A percentile compares a stretch with the other conserved stretches of the same genome.
phyloP scores from a whole-genome alignment of 805 yeast genomes.

The Candida maesae region DNA sequence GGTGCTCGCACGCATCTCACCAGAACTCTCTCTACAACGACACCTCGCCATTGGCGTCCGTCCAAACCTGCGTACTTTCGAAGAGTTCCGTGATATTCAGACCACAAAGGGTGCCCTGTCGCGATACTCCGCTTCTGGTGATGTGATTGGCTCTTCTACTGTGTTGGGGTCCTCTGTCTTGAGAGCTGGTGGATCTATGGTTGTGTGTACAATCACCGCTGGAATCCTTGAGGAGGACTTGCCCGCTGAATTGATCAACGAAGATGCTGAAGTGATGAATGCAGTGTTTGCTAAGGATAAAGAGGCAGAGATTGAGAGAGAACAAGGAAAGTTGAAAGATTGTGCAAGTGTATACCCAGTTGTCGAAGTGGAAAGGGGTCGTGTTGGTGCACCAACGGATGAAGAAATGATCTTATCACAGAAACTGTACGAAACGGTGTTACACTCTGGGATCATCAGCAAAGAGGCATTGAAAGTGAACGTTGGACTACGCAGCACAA shows the following conservation, averaged over 20 bases:
- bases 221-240: slow-evolving; percentile 56
- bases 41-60: slow-evolving; percentile 73
- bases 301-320: slow-evolving; percentile 24
- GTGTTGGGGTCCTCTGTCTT: slow-evolving; percentile 50
- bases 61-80: slow-evolving; percentile 66
- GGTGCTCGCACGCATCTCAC: slow-evolving; percentile 78
- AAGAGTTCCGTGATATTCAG: slow-evolving; percentile 63
- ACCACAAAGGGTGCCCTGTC: slow-evolving; percentile 37
- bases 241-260: slow-evolving; percentile 40
- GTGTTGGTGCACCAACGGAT: slow-evolving; percentile 75
- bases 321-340: slow-evolving; percentile 27
- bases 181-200: slow-evolving; percentile 57
- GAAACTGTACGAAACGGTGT: slow-evolving; percentile 53
- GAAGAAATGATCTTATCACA: slow-evolving; percentile 81
- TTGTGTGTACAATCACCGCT: slow-evolving; percentile 67
- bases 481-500: slow-evolving; percentile 46
- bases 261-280: slow-evolving; percentile 33
- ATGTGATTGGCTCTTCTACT: slow-evolving; percentile 27
- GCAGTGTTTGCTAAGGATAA: slow-evolving; percentile 33
- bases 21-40: slow-evolving; percentile 76
- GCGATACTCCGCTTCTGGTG: slow-evolving; percentile 33
- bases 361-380: slow-evolving; percentile 72
- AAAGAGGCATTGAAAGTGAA: slow-evolving; percentile 53
- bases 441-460: slow-evolving; percentile 52
- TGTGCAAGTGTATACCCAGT: slow-evolving; percentile 58